These are phyloP conservation scores for Centrapalus pauciflorus DNA, from an alignment of 129 eudicot species.

Conservation along the genomic window DNA sequence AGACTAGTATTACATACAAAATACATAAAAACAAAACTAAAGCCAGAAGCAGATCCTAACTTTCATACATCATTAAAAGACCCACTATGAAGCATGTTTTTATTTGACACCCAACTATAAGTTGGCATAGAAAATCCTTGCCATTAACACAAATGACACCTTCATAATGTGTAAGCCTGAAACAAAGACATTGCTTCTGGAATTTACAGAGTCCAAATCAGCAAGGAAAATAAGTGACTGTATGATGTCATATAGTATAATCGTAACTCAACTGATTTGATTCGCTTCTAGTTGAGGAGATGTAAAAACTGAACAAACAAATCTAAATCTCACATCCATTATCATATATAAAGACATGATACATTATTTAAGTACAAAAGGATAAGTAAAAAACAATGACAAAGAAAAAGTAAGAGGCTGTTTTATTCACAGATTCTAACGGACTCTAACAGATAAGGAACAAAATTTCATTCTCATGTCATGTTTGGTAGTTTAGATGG, in stretches of 20 bases:
- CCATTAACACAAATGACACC: not conserved
- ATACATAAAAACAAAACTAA: constrained; percentile 7
- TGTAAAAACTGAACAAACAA: not conserved
- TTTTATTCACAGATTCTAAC: too few species aligned
- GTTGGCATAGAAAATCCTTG: not conserved
- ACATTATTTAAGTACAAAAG: not conserved
- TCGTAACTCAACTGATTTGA: not conserved
- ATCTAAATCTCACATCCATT: not conserved
- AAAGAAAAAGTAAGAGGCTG: not conserved
- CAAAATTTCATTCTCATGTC: too few species aligned
- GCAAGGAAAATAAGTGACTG: not conserved
- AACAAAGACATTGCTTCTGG: not conserved
- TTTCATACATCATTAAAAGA: not conserved
- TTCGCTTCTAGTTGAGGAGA: not conserved
- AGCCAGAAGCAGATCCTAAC: constrained; percentile 8
- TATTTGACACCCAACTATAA: not conserved
- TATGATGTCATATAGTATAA: not conserved
- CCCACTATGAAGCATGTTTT: not conserved
- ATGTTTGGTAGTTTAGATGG: too few species aligned
- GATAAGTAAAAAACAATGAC: too few species aligned
- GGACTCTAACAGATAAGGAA: too few species aligned
- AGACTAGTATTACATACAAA: constrained; percentile 10
- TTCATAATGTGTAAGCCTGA: not conserved
- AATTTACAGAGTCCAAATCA: not conserved
- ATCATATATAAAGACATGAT: not conserved